Conservation (phyloP, 345 rosid genomes). For the Sisymbrium altissimum region DNA sequence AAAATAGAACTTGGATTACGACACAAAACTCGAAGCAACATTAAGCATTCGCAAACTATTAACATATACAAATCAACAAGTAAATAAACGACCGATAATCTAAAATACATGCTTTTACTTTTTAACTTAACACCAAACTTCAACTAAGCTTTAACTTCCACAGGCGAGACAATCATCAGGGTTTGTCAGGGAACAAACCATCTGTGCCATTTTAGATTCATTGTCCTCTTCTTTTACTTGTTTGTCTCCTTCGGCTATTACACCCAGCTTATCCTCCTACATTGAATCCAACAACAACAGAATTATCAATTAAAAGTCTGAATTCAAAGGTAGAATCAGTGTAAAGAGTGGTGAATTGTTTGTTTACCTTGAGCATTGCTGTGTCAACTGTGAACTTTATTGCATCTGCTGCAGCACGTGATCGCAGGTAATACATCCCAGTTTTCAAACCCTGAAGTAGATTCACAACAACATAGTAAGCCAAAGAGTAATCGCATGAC, state of each 20-base stretch:
- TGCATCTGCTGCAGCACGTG: constrained; percentile 99
- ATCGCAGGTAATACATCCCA: constrained; percentile 85
- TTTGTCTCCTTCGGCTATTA: constrained; percentile 19
- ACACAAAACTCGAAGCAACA: not conserved
- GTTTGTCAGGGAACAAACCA: constrained; percentile 83
- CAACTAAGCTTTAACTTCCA: constrained; percentile 47
- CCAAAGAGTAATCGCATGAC: not conserved
- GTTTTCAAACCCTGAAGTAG: constrained; percentile 67
- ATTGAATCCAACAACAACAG: not conserved
- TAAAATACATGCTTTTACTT: not conserved
- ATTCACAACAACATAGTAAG: not conserved
- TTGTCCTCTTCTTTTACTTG: constrained; percentile 34
- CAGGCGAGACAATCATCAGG: constrained; percentile 86
- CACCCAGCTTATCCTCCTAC: constrained; percentile 40
- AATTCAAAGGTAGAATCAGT: not conserved
- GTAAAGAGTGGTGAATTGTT: not conserved
- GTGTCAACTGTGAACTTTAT: constrained; percentile 94
- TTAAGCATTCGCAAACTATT: not conserved
- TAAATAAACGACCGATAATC: not conserved
- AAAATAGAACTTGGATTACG: not conserved
- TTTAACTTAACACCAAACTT: not conserved
- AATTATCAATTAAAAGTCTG: not conserved
- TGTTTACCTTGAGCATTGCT: constrained; percentile 39
- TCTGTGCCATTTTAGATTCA: constrained; percentile 65
- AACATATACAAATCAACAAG: not conserved